Evolutionary conservation across 257 asterid species (phyloP), one percentile per base, ranked within the genome.

Genomic region (Rehmannia glutinosa): DNA sequence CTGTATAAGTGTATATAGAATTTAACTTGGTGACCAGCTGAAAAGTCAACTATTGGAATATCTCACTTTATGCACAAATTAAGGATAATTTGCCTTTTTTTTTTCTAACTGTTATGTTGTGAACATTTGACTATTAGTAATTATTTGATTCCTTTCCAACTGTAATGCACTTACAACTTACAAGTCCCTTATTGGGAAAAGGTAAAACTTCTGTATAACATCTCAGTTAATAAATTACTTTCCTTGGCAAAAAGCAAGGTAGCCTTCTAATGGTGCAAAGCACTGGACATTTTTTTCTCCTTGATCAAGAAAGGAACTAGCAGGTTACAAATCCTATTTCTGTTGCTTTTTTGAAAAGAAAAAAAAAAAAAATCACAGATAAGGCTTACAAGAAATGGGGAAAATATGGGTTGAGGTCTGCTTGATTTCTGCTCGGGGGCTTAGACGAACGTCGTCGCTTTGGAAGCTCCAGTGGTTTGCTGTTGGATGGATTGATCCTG

Each of bases 401-500:
- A 88, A 88, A 76, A 38, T 82, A 47, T 68, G 89, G 90, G 73
- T 91, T 46, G 97, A 91, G 75, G 73, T 89, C 59, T 83, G 97
- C 80, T 67, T 89, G 70, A 79, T 89, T 39, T 89, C 98, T 4
- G 96, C 83, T 2, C 76, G 96, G 25, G 96, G 96, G 38, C 91
- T 89, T 8, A 73, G 64, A 32, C 87, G 90, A 25, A 72, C 74
- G 7, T 82, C 88, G 2, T 68, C 95, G 17, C 68, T 87, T 21
- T 89, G 83, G 82, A 89, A 87, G 87, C 84, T 80, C 30, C 97
- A 92, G 39, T 89, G 97, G 96, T 89, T 39, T 66, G 92, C 92
- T 3, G 97, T 92, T 43, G 96, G 92, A 33, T 89, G 97, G 97
- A 74, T 89, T 54, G 85, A 84, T 71, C 82, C 93, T 3, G 75